These are phyloP conservation scores for Boletus barrowsii DNA, from an alignment of 768 basidiomycete species.

Conservation along the genomic window DNA sequence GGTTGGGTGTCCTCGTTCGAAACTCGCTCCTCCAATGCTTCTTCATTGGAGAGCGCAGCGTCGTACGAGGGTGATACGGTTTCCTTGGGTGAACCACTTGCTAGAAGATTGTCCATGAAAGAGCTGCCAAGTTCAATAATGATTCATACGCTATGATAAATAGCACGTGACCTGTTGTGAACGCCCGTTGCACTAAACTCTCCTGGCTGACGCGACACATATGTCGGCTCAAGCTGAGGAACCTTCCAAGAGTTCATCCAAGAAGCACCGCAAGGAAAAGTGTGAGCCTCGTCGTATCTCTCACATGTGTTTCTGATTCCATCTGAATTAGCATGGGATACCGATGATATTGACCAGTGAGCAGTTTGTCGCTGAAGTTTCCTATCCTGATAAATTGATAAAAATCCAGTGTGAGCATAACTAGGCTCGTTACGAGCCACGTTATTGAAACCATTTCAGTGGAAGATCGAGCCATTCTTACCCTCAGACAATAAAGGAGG, in stretches of 20 bases:
- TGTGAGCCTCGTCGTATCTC: slow-evolving; percentile 51
- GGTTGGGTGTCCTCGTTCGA: slow-evolving; percentile 26
- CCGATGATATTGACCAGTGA: slow-evolving; percentile 98
- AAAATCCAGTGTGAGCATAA: slow-evolving; percentile 41
- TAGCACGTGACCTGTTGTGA: slow-evolving; percentile 18
- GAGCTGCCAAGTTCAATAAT: not conserved
- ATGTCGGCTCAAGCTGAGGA: slow-evolving; percentile 34
- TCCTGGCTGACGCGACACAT: too few relatives aligned
- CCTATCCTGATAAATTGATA: not conserved
- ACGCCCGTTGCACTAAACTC: not conserved
- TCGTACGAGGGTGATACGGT: slow-evolving; percentile 47
- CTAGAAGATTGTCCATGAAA: slow-evolving; percentile 50
- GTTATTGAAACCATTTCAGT: slow-evolving; percentile 43
- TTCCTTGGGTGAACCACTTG: slow-evolving; percentile 33
- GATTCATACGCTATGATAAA: too few relatives aligned
- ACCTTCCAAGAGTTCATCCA: slow-evolving; percentile 71
- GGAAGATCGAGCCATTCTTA: slow-evolving; percentile 85
- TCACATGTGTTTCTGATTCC: slow-evolving; percentile 10
- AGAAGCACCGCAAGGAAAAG: slow-evolving; percentile 90
- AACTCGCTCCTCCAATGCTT: slow-evolving; percentile 36
- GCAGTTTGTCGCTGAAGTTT: slow-evolving; percentile 29
- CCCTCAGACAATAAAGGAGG: slow-evolving; percentile 75
- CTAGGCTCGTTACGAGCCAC: not conserved
- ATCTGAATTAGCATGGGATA: slow-evolving; percentile 83
- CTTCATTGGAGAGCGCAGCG: slow-evolving; percentile 54